These are phyloP conservation scores for Blastomyces gilchristii DNA, from an alignment of 2,329 filamentous ascomycete species.

Conservation along the genomic window DNA sequence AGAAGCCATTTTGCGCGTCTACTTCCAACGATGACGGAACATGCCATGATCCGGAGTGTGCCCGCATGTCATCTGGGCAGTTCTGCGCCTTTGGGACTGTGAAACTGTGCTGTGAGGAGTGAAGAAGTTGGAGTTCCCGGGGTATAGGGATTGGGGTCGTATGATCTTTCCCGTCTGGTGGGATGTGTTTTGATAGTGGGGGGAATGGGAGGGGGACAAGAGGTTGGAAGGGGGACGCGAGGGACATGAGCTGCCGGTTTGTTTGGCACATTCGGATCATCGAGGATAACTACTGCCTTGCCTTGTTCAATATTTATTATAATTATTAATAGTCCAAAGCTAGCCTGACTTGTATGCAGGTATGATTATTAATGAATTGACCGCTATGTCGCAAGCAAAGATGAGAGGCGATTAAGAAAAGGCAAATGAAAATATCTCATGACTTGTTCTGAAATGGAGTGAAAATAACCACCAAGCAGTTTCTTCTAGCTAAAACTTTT, in stretches of 20 bases:
- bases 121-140: neutral
- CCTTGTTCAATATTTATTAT: too few species aligned
- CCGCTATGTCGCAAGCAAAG: too few species aligned
- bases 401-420: too few species aligned
- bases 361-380: too few species aligned
- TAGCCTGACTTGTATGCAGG: too few species aligned
- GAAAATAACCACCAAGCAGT: too few species aligned
- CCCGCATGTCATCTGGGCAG: neutral
- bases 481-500: too few species aligned
- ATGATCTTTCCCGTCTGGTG: neutral
- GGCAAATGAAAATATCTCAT: too few species aligned
- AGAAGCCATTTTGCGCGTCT: neutral
- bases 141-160: neutral
- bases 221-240: too few species aligned
- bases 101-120: constrained; percentile 1
- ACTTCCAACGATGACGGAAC: neutral
- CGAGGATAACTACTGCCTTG: neutral
- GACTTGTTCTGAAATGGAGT: too few species aligned
- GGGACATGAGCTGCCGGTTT: neutral
- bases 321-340: too few species aligned
- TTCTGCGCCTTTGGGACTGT: neutral
- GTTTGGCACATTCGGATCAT: neutral
- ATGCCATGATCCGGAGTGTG: neutral
- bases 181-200: neutral
- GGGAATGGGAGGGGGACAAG: too few species aligned